Base-by-base conservation (phyloP, 2,329 filamentous ascomycete genomes). In the Penicillium sp. region DNA sequence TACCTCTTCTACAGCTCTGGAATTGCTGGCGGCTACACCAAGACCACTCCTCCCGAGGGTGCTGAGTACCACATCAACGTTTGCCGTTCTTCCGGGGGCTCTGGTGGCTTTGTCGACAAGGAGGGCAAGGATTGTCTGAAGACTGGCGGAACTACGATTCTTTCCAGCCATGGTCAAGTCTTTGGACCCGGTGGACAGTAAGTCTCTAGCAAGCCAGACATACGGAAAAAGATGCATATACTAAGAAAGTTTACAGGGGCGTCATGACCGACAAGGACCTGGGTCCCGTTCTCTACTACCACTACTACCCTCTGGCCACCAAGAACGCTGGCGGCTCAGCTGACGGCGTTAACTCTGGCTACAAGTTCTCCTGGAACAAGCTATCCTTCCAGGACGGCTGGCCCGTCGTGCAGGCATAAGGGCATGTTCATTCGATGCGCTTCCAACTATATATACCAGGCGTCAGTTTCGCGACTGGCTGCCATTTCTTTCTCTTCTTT, bases 161-260 rank as follows among this genome's bases (percentile, higher is more conserved):
- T 89, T 0, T 76, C 79, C 49, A 82, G 78, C 17, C 84, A 89
- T 58, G 81, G 71, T 5, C 80, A 73, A 36, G 77, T 87, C 0
- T 89, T 87, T 59, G 86, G 80, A 15, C 86, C 86, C 5, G 86
- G 86, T 51, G 85, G 85, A 26, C 84, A 88, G 68, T 83, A 81
- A 44, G 78, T 86, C 7, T 30, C 18, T 7, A n/a, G n/a, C n/a
- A n/a, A n/a, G n/a, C n/a, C n/a, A n/a, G n/a, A n/a, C n/a, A 27
- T 27, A 27, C 24, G 24, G 10, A 27, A 27, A 27, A 27, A 10
- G 10, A 6, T 6, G 10, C 20, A 44, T 30, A 45, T 7, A 46
- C 54, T 53, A 41, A 54, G 50, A 23, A 21, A 12, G 20, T 23
- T 13, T n/a, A 27, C 32, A 70, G 67, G 56, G 69, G 70, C 23